phyloP scores from a whole-genome alignment of 208 protist species.

The Leishmania mexicana region DNA sequence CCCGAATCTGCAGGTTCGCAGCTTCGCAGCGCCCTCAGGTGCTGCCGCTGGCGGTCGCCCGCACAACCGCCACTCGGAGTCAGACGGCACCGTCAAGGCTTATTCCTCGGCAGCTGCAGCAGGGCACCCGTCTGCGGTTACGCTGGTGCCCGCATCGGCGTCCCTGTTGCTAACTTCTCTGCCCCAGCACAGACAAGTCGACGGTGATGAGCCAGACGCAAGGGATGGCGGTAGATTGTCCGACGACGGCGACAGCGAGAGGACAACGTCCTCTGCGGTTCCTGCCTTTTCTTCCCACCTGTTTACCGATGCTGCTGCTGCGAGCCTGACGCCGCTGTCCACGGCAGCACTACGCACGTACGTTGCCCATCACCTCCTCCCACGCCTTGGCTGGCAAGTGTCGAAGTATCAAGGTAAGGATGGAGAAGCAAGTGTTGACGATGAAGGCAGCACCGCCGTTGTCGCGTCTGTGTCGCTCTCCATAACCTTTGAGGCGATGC shows the following conservation, averaged over 20 bases:
- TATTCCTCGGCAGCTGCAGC: neutral
- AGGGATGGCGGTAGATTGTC: neutral
- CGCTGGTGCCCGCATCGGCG: neutral
- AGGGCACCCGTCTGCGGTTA: neutral
- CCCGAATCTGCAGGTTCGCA: conserved; percentile 23
- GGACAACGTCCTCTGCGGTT: neutral
- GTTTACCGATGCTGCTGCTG: neutral
- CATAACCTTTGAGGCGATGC: conserved; percentile 14
- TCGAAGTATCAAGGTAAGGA: neutral
- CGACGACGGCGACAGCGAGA: neutral
- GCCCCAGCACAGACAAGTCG: conserved; percentile 3
- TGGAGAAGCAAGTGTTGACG: neutral
- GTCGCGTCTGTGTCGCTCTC: conserved; percentile 28
- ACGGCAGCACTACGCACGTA: conserved; percentile 20
- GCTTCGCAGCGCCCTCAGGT: neutral
- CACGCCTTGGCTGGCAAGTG: conserved; percentile 28
- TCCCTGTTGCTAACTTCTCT: conserved; percentile 3
- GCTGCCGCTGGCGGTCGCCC: neutral
- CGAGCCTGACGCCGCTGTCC: conserved; percentile 3
- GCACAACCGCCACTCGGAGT: neutral
- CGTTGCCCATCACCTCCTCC: conserved; percentile 22
- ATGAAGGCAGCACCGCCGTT: neutral
- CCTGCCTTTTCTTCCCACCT: conserved; percentile 5
- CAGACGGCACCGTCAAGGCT: neutral
- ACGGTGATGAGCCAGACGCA: neutral